Evolutionary conservation across 306 rosid species (phyloP), one percentile per base, ranked within the genome.

Genomic region (Hippophae rhamnoides): DNA sequence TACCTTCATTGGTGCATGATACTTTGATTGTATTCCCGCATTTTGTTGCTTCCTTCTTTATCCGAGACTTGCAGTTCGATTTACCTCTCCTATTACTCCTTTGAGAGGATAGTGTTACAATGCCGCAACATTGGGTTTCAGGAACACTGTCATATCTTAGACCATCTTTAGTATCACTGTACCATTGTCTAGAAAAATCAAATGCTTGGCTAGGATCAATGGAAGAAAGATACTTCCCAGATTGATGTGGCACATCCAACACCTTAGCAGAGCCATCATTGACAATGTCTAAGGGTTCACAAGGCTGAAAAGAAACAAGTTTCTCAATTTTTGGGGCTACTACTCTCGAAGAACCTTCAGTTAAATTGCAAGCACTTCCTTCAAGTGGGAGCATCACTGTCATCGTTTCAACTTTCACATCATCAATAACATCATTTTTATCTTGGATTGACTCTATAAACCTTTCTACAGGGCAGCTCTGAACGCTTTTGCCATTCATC

Each of bases 41-140:
- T 74, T 80, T 89, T 82, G 81, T 84, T 1, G 81, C 62, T 43
- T 78, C 63, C 72, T 72, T 82, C 76, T 76, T 84, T 45, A 82
- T 78, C 49, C 48, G 78, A 48, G 74, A 64, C 74, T 89, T 84
- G 46, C 78, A 66, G 58, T 66, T 73, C 50, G 76, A 60, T 81
- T 74, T 73, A 61, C 74, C 81, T 74, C 84, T 80, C 63, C 60
- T 82, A 47, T 71, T 70, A 56, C 58, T 82, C 73, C 79, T 82
- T 65, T 54, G 82, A 74, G 88, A 62, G 66, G 90, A 78, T 56
- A 70, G 68, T 50, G 72, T 44, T 10, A 41, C 67, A 51, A 71
- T 67, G 10, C 65, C 81, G 64, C 67, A 68, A 63, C 59, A 63
- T 25, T 57, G 72, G 53, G 70, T 71, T 54, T 80, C 83, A 69